Base-by-base conservation (phyloP, 331 rosid species). In the Quercus phellos region DNA sequence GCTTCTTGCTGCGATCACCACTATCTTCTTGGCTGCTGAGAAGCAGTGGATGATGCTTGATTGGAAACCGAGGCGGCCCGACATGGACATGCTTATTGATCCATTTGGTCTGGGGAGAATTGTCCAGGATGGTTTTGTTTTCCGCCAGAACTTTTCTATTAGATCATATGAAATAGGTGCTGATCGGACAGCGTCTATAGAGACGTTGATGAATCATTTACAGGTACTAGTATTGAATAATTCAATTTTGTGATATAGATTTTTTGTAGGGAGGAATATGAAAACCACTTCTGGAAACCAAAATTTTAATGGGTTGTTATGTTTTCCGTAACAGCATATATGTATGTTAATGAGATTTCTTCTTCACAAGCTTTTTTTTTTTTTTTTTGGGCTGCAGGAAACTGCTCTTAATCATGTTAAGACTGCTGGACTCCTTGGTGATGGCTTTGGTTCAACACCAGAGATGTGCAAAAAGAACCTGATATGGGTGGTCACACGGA, bases 41-140 rank as follows among this genome's bases (percentile, higher is more conserved):
- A 95, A 95, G 81, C 98, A 95, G 85, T 95, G 99, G 99, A 95
- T 91, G 93, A 95, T 95, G 98, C 99, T 95, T 71, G 99, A 95
- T 81, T 92, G 99, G 99, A 95, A 95, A 83, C 98, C 99, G 51
- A 90, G 90, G 83, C 91, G 99, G 50, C 59, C 96, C 29, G 99
- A 92, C 86, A 86, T 94, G 97, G 99, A 92, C 86, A 83, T 94
- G 97, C 91, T 88, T 69, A 76, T 86, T 18, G 94, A 95, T 63
- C 89, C 98, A 3, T 94, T 94, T 89, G 97, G 94, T 56, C 78
- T 95, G 22, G 99, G 99, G 67, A 90, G 79, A 80, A 89, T 95
- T 79, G 99, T 95, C 81, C 96, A 95, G 90, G 99, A 95, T 78
- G 98, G 99, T 82, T 86, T 88, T 6, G 98, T 95, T 78, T 95